These are phyloP conservation scores for Sphaerulina musiva DNA, from an alignment of 2,329 filamentous ascomycete genomes.

Conservation along the genomic window DNA sequence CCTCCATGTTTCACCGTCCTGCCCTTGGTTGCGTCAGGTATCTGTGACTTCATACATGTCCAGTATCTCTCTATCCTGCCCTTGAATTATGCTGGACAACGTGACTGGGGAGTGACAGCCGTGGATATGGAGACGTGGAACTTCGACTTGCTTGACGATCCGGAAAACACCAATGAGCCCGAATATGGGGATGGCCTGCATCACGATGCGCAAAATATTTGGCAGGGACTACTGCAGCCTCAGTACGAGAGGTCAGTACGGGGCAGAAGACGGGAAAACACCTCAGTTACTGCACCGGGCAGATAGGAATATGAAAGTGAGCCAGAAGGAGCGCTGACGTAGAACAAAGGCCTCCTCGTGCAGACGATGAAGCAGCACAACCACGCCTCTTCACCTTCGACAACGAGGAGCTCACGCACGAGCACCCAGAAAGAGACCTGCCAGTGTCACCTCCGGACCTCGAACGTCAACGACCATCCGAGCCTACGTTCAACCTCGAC, in stretches of 20 bases:
- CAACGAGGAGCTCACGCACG: background rate
- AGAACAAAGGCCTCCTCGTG: background rate
- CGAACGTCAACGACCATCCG: background rate
- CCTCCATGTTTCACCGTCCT: background rate
- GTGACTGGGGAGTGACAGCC: background rate
- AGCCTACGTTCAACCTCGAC: background rate
- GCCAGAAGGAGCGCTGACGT: background rate
- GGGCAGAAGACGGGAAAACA: background rate
- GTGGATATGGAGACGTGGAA: conserved; percentile 12
- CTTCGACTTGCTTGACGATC: conserved; percentile 1
- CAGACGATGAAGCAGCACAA: background rate
- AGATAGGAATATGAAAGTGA: background rate
- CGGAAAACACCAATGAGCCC: background rate
- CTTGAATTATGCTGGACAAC: background rate
- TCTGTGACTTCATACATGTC: too few species aligned
- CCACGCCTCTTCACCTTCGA: background rate
- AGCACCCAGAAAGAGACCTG: background rate
- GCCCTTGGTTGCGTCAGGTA: background rate
- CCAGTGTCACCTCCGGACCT: background rate
- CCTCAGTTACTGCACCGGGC: background rate
- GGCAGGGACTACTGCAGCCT: background rate
- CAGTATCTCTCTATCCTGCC: too few species aligned
- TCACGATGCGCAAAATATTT: background rate
- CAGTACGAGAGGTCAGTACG: background rate
- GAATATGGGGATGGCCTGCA: background rate